These are phyloP conservation scores for Bolboschoenus planiculmis DNA, from an alignment of 176 grass and related monocot genomes.

Conservation along the genomic window DNA sequence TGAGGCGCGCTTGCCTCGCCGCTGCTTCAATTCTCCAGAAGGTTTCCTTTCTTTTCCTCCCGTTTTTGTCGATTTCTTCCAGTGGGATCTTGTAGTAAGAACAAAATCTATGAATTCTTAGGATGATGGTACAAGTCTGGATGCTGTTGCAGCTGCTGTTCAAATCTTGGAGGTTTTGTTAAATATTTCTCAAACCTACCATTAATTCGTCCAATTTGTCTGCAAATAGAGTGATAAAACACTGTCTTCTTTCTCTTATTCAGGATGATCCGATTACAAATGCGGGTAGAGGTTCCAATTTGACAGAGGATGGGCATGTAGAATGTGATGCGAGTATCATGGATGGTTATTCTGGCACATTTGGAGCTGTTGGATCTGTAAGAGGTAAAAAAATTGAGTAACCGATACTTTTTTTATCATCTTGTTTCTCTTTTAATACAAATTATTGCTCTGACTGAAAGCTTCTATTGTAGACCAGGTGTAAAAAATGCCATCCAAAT, in stretches of 20 bases:
- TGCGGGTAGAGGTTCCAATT: constrained; percentile 81
- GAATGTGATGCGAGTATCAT: constrained; percentile 98
- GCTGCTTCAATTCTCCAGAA: constrained; percentile 53
- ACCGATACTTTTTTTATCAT: background rate
- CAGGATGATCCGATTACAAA: constrained; percentile 94
- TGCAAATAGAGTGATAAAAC: background rate
- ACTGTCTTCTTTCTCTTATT: background rate
- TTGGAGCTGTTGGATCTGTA: constrained; percentile 86
- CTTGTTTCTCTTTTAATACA: background rate
- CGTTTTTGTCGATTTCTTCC: background rate
- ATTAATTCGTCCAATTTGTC: background rate
- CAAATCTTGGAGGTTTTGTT: constrained; percentile 60
- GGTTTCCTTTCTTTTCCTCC: constrained; percentile 26
- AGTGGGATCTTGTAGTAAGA: constrained; percentile 4
- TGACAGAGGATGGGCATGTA: constrained; percentile 74
- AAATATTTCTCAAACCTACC: background rate
- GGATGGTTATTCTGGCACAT: constrained; percentile 71
- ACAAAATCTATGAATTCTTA: constrained; percentile 27
- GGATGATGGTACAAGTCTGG: constrained; percentile 59
- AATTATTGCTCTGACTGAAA: background rate
- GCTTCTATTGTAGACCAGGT: constrained; percentile 64
- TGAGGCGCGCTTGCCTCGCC: constrained; percentile 73
- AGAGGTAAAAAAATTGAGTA: constrained; percentile 38
- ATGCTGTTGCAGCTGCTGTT: constrained; percentile 79
- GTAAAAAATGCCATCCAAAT: constrained; percentile 86